A percentile compares a stretch with the other conserved stretches of the same genome.
These are phyloP conservation scores for Sclerotinia trifoliorum DNA, from an alignment of 2,329 filamentous ascomycete species.

Conservation along the genomic window DNA sequence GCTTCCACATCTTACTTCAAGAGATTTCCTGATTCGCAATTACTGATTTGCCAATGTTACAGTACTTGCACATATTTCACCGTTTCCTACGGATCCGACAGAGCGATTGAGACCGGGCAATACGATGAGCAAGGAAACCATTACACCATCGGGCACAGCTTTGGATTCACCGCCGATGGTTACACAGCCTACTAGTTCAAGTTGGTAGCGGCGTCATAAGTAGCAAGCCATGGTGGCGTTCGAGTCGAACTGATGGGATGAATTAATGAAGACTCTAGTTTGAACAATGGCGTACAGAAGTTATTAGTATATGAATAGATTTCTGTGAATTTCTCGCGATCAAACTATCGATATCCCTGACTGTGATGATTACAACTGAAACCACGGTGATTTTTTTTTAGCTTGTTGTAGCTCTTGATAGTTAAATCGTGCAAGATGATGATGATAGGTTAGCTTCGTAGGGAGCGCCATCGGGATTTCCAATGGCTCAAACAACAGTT, in stretches of 20 bases:
- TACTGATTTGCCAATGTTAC: not conserved
- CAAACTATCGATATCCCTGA: not conserved
- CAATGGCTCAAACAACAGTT: not conserved
- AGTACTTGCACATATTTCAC: conserved; percentile 43
- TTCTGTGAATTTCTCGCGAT: not conserved
- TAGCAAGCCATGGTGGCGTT: not conserved
- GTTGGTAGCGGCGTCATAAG: not conserved
- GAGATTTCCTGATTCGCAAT: not conserved
- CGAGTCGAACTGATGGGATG: not conserved
- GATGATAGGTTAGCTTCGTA: not conserved
- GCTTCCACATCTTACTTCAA: not conserved
- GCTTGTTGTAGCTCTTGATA: not conserved
- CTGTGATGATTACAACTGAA: not conserved
- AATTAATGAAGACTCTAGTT: not conserved
- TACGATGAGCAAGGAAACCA: conserved; percentile 26
- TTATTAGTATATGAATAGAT: not conserved
- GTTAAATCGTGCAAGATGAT: not conserved
- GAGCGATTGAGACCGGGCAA: conserved; percentile 29
- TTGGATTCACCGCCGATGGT: conserved; percentile 23
- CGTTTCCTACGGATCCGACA: conserved; percentile 34
- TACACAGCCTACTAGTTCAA: not conserved
- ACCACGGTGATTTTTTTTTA: too few species aligned
- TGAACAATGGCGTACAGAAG: not conserved
- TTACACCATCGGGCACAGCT: conserved; percentile 32
- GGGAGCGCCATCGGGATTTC: not conserved